Evolutionary conservation across 1,139 yeast species (phyloP).

Genomic region (Suhomyces choctaworum): DNA sequence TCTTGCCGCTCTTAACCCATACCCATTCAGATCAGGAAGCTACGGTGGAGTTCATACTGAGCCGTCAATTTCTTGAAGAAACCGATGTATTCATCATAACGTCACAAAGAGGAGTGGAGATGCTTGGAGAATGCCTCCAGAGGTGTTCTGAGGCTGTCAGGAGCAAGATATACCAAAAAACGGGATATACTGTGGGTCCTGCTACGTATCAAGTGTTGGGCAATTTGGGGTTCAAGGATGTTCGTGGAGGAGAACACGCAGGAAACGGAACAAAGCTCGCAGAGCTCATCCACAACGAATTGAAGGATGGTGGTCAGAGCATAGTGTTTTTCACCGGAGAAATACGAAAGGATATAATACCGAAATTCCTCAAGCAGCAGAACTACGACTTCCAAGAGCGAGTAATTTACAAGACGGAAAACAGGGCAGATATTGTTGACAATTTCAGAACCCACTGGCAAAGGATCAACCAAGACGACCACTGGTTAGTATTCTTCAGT

Average conservation of each 20-base stretch:
- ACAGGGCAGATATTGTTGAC: slow-evolving; percentile 45
- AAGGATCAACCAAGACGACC: slow-evolving; percentile 19
- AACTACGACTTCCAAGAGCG: slow-evolving; percentile 56
- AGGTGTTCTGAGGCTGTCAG: slow-evolving; percentile 18
- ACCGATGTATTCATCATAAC: slow-evolving; percentile 71
- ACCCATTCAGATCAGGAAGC: slow-evolving; percentile 49
- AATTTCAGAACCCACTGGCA: slow-evolving; percentile 33
- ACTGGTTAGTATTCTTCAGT: slow-evolving; percentile 84
- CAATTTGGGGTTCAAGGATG: slow-evolving; percentile 62
- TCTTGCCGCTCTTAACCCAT: slow-evolving; percentile 72
- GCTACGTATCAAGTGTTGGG: slow-evolving; percentile 69
- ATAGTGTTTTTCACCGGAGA: slow-evolving; percentile 87
- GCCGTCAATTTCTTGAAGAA: slow-evolving; percentile 39
- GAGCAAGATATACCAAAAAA: slow-evolving; percentile 39
- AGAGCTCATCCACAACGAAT: slow-evolving; percentile 55
- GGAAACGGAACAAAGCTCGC: slow-evolving; percentile 81
- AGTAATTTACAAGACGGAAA: slow-evolving; percentile 68
- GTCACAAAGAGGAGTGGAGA: slow-evolving; percentile 90
- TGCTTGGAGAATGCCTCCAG: slow-evolving; percentile 51
- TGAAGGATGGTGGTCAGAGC: slow-evolving; percentile 21
- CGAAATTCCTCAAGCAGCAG: slow-evolving; percentile 49
- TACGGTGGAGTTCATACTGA: slow-evolving; percentile 43
- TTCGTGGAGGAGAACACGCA: slow-evolving; percentile 72
- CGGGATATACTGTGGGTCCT: slow-evolving; percentile 89
- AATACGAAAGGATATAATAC: slow-evolving; percentile 78